phyloP scores from a whole-genome alignment of 768 basidiomycete species.

The Lactarius sp. region DNA sequence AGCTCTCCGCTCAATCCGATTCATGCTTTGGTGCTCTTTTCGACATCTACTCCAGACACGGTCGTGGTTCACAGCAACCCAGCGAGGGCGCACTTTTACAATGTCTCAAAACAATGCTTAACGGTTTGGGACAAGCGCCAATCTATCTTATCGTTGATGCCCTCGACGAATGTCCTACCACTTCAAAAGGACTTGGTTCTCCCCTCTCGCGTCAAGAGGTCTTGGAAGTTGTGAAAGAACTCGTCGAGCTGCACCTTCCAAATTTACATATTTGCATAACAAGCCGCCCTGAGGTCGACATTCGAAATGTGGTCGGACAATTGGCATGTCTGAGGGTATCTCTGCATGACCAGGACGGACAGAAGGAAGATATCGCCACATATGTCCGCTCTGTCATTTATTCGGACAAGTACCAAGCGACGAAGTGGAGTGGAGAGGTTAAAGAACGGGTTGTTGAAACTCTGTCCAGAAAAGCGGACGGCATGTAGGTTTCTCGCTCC shows the following conservation, averaged over 20 bases:
- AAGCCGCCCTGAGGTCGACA: not conserved
- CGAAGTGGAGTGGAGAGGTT: not conserved
- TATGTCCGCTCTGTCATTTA: not conserved
- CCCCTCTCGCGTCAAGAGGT: too few species aligned
- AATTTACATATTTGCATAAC: not conserved
- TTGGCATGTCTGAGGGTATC: not conserved
- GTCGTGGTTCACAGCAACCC: not conserved
- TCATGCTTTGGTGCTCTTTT: not conserved
- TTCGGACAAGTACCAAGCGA: conserved; percentile 30
- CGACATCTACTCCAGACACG: not conserved
- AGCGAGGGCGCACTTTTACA: not conserved
- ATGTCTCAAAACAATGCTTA: not conserved
- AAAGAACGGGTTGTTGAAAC: not conserved
- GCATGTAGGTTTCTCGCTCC: too few species aligned
- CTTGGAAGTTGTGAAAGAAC: too few species aligned
- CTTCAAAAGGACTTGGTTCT: not conserved
- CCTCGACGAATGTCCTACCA: not conserved
- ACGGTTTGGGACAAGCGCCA: not conserved
- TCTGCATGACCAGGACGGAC: not conserved
- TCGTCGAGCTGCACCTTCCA: too few species aligned
- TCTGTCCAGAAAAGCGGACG: not conserved
- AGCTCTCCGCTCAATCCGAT: not conserved
- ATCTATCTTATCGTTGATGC: not conserved
- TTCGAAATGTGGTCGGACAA: not conserved
- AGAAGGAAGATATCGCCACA: not conserved